Base-by-base conservation (phyloP, 371 early-diverging fungal genomes). In the Mucor irregularis region DNA sequence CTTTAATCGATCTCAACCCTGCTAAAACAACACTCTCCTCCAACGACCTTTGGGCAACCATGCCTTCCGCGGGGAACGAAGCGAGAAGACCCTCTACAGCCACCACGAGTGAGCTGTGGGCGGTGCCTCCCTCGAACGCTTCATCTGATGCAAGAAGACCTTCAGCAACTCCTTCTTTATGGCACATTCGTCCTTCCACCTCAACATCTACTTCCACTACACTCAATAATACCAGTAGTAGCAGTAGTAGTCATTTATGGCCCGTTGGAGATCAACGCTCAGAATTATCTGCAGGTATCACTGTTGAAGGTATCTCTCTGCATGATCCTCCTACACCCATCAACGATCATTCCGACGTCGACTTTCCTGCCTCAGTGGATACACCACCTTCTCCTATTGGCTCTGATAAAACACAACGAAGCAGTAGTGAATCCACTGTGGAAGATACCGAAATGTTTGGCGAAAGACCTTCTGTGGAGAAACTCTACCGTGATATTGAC, bases 391-490 rank as follows among this genome's bases (percentile, higher is more conserved):
- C 64, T 0, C 61, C 64, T n/a, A 28, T 40, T 1, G 63, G 19
- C 16, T 50, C 57, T 4, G 47, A 48, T 14, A 52, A 53, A 38
- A 33, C 56, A 28, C 46, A 51, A 30, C 21, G 39, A 17, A 16
- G 44, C 26, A n/a, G n/a, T 10, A 31, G 16, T 34, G 43, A 47
- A 31, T 45, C 43, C 3, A 44, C 34, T 17, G 26, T 49, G 16
- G 17, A 43, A 42, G 39, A 40, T 6, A 26, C 28, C 19, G 53
- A 57, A 5, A 66, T 67, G 13, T 74, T 81, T 76, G 75, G 76
- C 5, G 86, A 80, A 39, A 73, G 90, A 16, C 90, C 90, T 4
- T 80, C 85, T 0, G 67, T 87, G 8, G 87, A 89, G 21, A 73
- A 74, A 33, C 74, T 90, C 30, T 78, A 77, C 14, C 78, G 84